Percentiles rank a stretch among this genome's conserved stretches.
Conservation (phyloP, 2,329 filamentous ascomycete genomes). For the Cryphonectria nitschkei region DNA sequence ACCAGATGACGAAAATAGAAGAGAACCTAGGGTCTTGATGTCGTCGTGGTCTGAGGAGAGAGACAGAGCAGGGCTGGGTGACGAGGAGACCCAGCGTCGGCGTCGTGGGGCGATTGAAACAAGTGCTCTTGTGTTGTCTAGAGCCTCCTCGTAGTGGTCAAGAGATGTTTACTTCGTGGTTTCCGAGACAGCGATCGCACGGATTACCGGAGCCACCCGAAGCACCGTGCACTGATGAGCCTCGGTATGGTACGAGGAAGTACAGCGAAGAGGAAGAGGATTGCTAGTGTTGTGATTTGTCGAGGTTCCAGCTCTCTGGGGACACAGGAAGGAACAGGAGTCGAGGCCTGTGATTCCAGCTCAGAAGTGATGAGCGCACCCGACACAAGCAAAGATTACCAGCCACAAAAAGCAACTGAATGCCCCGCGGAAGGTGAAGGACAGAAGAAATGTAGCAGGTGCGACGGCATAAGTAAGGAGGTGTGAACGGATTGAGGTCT, state of each 20-base stretch:
- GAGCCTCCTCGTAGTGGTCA: background rate
- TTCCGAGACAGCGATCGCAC: background rate
- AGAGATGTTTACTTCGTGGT: background rate
- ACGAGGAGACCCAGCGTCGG: background rate
- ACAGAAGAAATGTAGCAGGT: background rate
- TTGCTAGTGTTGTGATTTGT: background rate
- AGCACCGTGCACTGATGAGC: background rate
- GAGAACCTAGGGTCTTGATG: background rate
- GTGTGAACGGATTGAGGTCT: background rate
- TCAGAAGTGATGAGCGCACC: background rate
- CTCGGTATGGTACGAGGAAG: background rate
- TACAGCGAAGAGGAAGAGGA: background rate
- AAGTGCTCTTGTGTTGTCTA: background rate
- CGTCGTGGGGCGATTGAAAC: background rate
- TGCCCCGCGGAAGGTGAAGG: background rate
- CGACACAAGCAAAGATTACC: background rate
- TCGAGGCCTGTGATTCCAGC: background rate
- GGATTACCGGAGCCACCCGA: background rate
- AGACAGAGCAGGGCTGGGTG: background rate
- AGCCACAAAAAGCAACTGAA: background rate
- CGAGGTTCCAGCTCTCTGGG: background rate
- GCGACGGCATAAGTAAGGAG: background rate
- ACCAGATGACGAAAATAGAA: constrained; percentile 4
- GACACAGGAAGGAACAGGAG: background rate
- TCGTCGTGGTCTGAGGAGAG: background rate